phyloP scores from a whole-genome alignment of 2,329 filamentous ascomycete genomes.

The Fusarium bulbicola region DNA sequence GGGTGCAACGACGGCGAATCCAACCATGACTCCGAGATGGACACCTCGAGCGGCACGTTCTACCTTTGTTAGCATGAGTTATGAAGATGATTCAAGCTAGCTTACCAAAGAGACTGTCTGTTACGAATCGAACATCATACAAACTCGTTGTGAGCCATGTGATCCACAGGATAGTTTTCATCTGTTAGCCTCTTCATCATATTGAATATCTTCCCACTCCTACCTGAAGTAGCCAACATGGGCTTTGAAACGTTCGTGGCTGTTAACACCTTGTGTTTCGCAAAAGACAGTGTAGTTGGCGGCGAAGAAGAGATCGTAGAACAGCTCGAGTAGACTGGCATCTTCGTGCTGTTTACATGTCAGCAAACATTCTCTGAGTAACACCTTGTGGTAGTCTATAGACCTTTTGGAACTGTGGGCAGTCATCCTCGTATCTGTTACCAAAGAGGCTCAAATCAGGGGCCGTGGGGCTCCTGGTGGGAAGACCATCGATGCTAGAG shows the following conservation, averaged over 20 bases:
- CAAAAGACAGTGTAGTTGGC: conserved; percentile 71
- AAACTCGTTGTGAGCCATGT: conserved; percentile 73
- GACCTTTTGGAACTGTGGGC: conserved; percentile 42
- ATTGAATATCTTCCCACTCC: background rate
- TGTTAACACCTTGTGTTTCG: conserved; percentile 46
- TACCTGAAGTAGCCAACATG: conserved; percentile 51
- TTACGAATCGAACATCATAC: conserved; percentile 72
- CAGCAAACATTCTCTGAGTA: background rate
- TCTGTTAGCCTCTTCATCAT: background rate
- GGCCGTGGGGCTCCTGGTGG: background rate
- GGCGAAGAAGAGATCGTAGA: conserved; percentile 55
- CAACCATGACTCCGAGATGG: conserved; percentile 72
- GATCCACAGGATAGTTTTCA: conserved; percentile 67
- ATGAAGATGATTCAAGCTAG: accelerated
- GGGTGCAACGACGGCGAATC: conserved; percentile 68
- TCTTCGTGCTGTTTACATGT: conserved; percentile 45
- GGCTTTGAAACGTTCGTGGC: conserved; percentile 44
- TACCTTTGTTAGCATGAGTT: background rate
- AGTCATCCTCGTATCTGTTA: conserved; percentile 35
- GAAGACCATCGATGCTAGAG: conserved; percentile 10
- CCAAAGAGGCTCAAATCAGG: conserved; percentile 40
- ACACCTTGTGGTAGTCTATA: too few relatives aligned
- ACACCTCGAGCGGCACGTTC: conserved; percentile 65
- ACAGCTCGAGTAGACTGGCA: conserved; percentile 49
- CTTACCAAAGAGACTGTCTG: conserved; percentile 68